Base-by-base conservation (phyloP, 108 stramenopile species). In the Fistulifera solaris region DNA sequence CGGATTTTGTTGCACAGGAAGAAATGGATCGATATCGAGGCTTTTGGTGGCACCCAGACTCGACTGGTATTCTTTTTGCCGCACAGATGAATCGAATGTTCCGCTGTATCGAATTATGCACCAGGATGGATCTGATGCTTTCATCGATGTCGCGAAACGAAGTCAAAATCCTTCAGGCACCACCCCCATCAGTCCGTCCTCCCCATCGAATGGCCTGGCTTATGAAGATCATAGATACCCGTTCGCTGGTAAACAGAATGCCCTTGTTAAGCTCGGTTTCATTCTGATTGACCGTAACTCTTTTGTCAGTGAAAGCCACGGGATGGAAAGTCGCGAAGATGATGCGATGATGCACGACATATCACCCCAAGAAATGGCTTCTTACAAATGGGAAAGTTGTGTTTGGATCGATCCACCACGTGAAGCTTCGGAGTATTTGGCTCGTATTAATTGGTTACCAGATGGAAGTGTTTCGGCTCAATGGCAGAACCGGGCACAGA, bases 1-100 rank as follows among this genome's bases (percentile, higher is more conserved):
- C 95, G 12, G 95, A 96, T 64, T 96, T 87, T 70, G 68, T 94
- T 16, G 87, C 93, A 2, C 87, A 90, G 53, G 95, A 96, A 71
- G 95, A 96, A 72, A 94, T 96, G 95, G 91, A 94, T 61, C 73
- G 92, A 15, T 96, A 93, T 69, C 54, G 76, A 26, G 95, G 95
- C 12, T 94, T 77, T 68, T 96, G 95, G 95, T 92, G 87, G 87
- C 68, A 74, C 19, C 75, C 79, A 7, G 71, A 84, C 65, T 71
- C 78, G 14, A 52, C 43, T 1, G 73, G 72, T 12, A 73, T 94
- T 31, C 57, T 83, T 23, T 90, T 88, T 67, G 74, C 8, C 52
- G 65, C 40, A 86, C 90, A 8, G 95, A 96, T 63, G 95, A 96
- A 71, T 64, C 80, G 15, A 52, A 65, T 22, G 79, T 96, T 11